These are phyloP conservation scores for Pythium aristosporum DNA, from an alignment of 352 stramenopile genomes.

Conservation along the genomic window DNA sequence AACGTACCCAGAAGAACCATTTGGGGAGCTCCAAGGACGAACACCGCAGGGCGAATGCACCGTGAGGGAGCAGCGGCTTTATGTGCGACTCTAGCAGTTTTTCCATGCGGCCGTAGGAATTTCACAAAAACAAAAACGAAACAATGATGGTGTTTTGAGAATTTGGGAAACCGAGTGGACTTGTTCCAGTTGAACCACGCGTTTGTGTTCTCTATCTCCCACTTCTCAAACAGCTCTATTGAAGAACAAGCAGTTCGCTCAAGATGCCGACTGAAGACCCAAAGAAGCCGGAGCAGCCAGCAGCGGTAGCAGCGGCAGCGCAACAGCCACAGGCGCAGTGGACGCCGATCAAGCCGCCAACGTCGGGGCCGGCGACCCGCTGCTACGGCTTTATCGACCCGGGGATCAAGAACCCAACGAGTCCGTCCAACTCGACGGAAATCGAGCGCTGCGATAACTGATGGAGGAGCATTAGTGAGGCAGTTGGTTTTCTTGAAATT, in stretches of 20 bases:
- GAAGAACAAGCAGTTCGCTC: neutral
- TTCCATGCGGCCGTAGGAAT: no score
- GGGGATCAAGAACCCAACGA: neutral
- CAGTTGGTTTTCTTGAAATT: neutral
- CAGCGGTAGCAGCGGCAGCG: neutral
- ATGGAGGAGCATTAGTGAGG: no score
- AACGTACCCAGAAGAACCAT: conserved; percentile 24
- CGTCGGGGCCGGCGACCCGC: neutral
- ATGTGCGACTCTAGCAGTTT: neutral
- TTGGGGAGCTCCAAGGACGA: conserved; percentile 12
- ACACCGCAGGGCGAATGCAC: conserved; percentile 13
- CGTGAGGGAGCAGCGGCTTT: neutral
- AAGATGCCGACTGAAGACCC: conserved; percentile 2
- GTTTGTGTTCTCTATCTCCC: neutral
- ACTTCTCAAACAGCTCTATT: neutral
- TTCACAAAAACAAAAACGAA: no score
- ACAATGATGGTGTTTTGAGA: no score
- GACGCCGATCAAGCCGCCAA: neutral
- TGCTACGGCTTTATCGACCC: conserved; percentile 7
- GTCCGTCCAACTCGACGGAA: neutral
- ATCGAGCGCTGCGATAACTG: neutral
- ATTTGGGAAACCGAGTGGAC: neutral
- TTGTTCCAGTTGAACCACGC: no score
- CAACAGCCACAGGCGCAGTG: neutral
- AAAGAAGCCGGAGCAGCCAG: neutral